These are phyloP conservation scores for Boletus rufocinnamomeus DNA, from an alignment of 768 basidiomycete species.

Conservation along the genomic window DNA sequence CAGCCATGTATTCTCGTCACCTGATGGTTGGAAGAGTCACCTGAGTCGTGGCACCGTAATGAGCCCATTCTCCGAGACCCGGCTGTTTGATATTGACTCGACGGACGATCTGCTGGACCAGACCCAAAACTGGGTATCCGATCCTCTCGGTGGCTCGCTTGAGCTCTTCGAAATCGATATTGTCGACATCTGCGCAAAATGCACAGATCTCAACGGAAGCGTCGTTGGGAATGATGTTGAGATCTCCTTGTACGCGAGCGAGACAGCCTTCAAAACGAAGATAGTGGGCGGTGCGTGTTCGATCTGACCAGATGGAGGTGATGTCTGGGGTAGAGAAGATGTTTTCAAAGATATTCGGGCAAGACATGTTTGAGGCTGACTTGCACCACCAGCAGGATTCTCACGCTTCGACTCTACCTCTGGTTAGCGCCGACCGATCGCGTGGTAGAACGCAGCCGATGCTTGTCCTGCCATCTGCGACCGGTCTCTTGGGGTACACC, in stretches of 20 bases:
- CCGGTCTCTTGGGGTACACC: too few relatives aligned
- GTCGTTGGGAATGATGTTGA: constrained; percentile 41
- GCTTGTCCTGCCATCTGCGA: too few relatives aligned
- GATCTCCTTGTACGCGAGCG: constrained; percentile 40
- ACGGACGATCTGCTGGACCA: constrained; percentile 46
- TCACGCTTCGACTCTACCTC: too few relatives aligned
- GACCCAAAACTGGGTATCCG: constrained; percentile 46
- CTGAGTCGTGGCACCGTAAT: constrained; percentile 53
- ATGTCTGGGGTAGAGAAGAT: constrained; percentile 43
- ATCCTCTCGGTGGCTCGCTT: constrained; percentile 43
- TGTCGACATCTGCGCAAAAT: constrained; percentile 37
- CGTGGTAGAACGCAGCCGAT: too few relatives aligned
- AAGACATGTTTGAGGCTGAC: not conserved
- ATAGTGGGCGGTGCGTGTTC: constrained; percentile 25
- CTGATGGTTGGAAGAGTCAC: constrained; percentile 21
- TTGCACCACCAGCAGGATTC: too few relatives aligned
- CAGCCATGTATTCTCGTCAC: not conserved
- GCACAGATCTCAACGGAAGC: constrained; percentile 39
- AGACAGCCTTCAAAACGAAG: constrained; percentile 36
- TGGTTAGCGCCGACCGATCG: too few relatives aligned
- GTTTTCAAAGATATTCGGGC: constrained; percentile 36
- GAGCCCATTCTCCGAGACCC: constrained; percentile 48
- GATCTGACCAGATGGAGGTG: constrained; percentile 45
- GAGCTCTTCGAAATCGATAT: constrained; percentile 42
- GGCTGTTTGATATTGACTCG: constrained; percentile 35